Conservation (phyloP, 116 monocot genomes). For the Zostera marina region DNA sequence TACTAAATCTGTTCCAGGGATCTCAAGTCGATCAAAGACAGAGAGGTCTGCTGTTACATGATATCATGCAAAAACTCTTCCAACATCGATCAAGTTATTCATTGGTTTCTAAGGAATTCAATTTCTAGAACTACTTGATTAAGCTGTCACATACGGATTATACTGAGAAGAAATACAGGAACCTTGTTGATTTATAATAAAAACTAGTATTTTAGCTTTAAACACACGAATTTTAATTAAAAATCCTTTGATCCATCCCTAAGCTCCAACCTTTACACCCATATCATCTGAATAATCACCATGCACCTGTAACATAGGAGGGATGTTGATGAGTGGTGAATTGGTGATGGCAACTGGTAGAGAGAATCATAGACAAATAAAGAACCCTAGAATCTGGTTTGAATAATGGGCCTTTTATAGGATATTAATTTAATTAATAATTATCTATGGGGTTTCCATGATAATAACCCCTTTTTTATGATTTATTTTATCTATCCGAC, state of each 20-base stretch:
- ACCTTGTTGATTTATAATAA: no score
- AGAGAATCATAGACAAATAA: neutral
- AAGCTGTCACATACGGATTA: neutral
- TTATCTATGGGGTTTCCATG: no score
- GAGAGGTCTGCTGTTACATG: slow-evolving; percentile 92
- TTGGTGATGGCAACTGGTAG: slow-evolving; percentile 3
- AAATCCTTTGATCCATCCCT: neutral
- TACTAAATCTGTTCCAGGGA: slow-evolving; percentile 30
- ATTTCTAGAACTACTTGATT: slow-evolving; percentile 32
- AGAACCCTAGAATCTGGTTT: slow-evolving; percentile 2
- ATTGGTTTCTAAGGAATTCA: slow-evolving; percentile 94
- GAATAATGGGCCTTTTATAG: no score
- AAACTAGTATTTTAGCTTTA: no score
- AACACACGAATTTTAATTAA: neutral
- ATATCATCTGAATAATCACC: slow-evolving; percentile 67
- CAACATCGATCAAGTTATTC: slow-evolving; percentile 80
- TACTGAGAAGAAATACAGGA: neutral
- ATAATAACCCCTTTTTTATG: neutral
- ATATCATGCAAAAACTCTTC: slow-evolving; percentile 95
- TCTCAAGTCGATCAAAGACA: slow-evolving; percentile 45
- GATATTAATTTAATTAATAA: no score
- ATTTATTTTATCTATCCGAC: neutral
- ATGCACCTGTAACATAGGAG: slow-evolving; percentile 45
- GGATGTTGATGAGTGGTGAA: no score
- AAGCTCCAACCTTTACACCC: slow-evolving; percentile 40